Evolutionary conservation across 176 grass and related monocot species (phyloP).

Genomic region (Lolium multiflorum): DNA sequence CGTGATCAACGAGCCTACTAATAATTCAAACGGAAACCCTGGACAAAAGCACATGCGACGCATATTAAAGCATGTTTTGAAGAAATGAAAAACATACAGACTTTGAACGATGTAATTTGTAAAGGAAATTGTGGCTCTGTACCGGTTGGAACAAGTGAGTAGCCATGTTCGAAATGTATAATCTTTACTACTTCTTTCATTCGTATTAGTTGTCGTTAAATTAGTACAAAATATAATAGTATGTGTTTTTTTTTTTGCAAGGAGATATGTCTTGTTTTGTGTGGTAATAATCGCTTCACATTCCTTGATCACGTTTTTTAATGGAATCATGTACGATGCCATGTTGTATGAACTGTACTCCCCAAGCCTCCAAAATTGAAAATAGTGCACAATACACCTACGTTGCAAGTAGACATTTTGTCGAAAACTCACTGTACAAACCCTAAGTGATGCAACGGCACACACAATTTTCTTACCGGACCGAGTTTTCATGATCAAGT

Average conservation of each 20-base stretch:
- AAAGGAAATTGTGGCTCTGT: no score
- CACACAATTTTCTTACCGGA: background rate
- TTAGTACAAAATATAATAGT: no score
- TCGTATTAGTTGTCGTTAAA: background rate
- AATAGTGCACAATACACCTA: background rate
- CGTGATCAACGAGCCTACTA: no score
- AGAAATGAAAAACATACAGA: no score
- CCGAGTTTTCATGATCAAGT: background rate
- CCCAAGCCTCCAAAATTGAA: slow-evolving; percentile 27
- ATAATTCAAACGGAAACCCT: no score
- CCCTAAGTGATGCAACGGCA: background rate
- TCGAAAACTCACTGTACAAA: background rate
- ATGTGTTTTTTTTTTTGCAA: no score
- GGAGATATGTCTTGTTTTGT: background rate
- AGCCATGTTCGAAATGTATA: no score
- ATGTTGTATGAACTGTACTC: background rate
- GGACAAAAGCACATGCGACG: no score
- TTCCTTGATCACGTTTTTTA: background rate
- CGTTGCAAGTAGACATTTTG: background rate
- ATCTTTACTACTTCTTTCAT: no score
- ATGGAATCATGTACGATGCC: background rate
- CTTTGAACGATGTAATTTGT: no score
- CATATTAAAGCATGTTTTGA: no score
- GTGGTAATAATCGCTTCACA: background rate
- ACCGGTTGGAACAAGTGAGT: no score